Evolutionary conservation across 441 rosid species (phyloP), one percentile per base, ranked within the genome.

Genomic region (Gossypium lobatum): DNA sequence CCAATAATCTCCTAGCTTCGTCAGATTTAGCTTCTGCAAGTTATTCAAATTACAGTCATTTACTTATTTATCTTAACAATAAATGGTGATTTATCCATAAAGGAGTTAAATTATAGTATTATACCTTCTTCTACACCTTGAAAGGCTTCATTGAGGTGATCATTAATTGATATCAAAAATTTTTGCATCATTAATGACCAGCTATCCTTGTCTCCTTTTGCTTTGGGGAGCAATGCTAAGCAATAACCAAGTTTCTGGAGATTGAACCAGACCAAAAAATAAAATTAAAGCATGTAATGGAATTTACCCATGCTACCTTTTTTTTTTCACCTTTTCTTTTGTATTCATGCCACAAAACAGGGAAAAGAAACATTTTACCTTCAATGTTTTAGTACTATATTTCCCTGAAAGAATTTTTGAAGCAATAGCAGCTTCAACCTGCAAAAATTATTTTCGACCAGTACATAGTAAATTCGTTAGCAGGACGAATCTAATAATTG

Each of bases 111-210:
- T 53, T 53, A 53, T 53, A 53, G 21, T 53, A 28, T 77, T 53
- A 45, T 79, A 92, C 98, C 96, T 85, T 91, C 92, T 87, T 91
- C 98, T 48, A 95, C 78, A 77, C 89, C 94, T 78, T 88, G 86
- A 79, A 95, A 89, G 75, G 86, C 77, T 65, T 83, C 91, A 77
- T 81, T 86, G 55, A 95, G 83, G 81, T 83, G 81, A 31, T 77
- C 81, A 37, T 91, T 90, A 59, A 89, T 78, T 63, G 84, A 79
- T 64, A 89, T 78, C 79, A 93, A 75, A 78, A 91, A 81, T 85
- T 85, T 91, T 71, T 85, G 91, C 87, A 93, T 82, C 86, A 87
- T 80, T 82, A 86, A 72, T 72, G 81, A 80, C 99, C 99, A 95
- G 82, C 87, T 86, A 68, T 85, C 84, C 63, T 80, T 93, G 77